These are phyloP conservation scores for Coemansia sp. DNA, from an alignment of 192 early-diverging fungal species.

Conservation along the genomic window DNA sequence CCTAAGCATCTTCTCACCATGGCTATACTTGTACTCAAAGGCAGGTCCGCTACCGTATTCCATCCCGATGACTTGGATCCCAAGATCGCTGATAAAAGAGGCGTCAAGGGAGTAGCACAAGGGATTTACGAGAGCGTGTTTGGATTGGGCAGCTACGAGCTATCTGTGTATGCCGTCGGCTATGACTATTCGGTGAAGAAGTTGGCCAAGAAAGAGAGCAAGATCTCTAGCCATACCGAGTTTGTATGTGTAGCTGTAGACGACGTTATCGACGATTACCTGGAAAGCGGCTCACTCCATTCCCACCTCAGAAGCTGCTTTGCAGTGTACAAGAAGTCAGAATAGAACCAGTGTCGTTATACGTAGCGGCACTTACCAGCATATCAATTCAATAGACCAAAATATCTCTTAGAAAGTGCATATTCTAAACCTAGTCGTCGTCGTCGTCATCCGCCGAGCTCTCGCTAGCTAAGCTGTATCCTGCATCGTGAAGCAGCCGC, in stretches of 20 bases:
- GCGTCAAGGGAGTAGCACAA: neutral
- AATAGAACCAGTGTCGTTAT: neutral
- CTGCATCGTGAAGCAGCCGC: neutral
- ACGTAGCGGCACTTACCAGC: neutral
- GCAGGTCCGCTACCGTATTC: neutral
- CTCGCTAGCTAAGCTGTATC: neutral
- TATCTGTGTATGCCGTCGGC: neutral
- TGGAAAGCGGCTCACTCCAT: neutral
- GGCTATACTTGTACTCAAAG: neutral
- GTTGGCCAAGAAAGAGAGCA: neutral
- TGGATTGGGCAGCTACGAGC: neutral
- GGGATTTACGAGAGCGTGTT: neutral
- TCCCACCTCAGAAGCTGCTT: neutral
- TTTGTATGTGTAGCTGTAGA: slow-evolving; percentile 1
- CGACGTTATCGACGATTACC: neutral
- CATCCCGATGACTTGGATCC: neutral
- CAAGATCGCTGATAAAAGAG: neutral
- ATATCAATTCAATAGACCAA: neutral
- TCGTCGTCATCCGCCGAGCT: neutral
- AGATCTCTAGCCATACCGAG: neutral
- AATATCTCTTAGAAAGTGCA: neutral
- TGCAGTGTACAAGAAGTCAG: neutral
- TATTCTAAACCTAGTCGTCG: neutral
- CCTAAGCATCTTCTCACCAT: neutral
- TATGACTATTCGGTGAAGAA: neutral